Base-by-base conservation (phyloP, 2,329 filamentous ascomycete species). In the Alternaria arbusti region DNA sequence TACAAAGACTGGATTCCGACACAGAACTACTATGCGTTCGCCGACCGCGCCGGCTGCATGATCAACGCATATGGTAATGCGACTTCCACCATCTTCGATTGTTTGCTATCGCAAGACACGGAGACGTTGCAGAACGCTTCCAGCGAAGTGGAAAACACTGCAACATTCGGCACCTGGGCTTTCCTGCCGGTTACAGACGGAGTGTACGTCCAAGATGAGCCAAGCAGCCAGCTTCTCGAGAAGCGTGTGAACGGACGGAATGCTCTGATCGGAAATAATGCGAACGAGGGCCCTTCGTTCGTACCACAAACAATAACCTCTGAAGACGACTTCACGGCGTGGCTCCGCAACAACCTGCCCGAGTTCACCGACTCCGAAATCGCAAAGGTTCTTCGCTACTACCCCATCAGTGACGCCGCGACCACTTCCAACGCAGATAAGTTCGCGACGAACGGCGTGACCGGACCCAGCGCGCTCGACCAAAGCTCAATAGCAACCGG, bases 241-340 rank as follows among this genome's bases (percentile, higher is more conserved):
- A 74, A 76, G 23, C 70, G 75, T 52, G 69, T 83, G 3, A 84
- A 83, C 47, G 82, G 82, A 3, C 59, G 71, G 3, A 76, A 78
- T 23, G 72, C 80, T 8, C 66, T 84, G 7, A 57, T 64, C 7
- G 67, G 70, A 62, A 84, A 85, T 70, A 86, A 85, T 60, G 84
- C 84, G 4, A 82, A 87, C 66, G 86, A 88, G 78, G 85, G 82
- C 4, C 70, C 78, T 9, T 61, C 65, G 2, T 86, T 86, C 65
- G 80, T 81, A 4, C 82, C 82, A 0, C 71, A 64, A 28, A 80
- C 80, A 45, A 83, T 87, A 44, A 76, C 71, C 5, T 84, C 81
- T 0, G 76, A 81, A 20, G 68, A 71, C 0, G 77, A 79, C 28
- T 78, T 88, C 15, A 59, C 76, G 0, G 58, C 68, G 7, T 86